Evolutionary conservation across 352 stramenopile genomes (phyloP).

Genomic region (Globisporangium okanoganense): DNA sequence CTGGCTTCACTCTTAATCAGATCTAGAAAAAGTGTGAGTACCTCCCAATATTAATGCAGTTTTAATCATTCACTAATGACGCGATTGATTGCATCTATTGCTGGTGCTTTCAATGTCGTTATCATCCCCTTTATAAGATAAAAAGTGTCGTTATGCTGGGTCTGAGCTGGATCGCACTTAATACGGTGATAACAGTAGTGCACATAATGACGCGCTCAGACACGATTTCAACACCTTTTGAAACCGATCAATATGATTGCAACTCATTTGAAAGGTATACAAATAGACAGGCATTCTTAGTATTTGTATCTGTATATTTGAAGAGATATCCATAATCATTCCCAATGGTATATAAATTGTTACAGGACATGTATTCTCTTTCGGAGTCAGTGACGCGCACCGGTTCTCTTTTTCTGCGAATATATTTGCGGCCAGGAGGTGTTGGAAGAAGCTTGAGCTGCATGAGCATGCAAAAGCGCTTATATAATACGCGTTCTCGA

Average conservation of each 20-base stretch:
- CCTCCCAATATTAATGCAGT: no score
- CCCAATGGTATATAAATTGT: background rate
- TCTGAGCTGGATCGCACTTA: background rate
- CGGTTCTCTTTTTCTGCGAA: constrained; percentile 7
- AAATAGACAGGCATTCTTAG: background rate
- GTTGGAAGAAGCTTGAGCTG: background rate
- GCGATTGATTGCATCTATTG: no score
- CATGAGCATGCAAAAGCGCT: no score
- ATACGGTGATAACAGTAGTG: background rate
- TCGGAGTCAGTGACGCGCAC: background rate
- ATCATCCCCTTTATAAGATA: background rate
- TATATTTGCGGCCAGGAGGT: constrained; percentile 7
- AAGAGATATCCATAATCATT: background rate
- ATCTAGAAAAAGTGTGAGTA: no score
- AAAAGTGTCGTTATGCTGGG: background rate
- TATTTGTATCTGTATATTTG: no score
- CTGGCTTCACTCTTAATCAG: no score
- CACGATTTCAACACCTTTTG: background rate
- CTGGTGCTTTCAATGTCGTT: background rate
- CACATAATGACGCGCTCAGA: background rate
- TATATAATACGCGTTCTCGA: no score
- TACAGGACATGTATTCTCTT: background rate
- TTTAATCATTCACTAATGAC: no score
- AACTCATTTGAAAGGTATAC: background rate
- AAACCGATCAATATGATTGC: background rate